Evolutionary conservation across 2,329 filamentous ascomycete species (phyloP).

Genomic region (Ophiognomonia clavigignenti-juglandacearum): DNA sequence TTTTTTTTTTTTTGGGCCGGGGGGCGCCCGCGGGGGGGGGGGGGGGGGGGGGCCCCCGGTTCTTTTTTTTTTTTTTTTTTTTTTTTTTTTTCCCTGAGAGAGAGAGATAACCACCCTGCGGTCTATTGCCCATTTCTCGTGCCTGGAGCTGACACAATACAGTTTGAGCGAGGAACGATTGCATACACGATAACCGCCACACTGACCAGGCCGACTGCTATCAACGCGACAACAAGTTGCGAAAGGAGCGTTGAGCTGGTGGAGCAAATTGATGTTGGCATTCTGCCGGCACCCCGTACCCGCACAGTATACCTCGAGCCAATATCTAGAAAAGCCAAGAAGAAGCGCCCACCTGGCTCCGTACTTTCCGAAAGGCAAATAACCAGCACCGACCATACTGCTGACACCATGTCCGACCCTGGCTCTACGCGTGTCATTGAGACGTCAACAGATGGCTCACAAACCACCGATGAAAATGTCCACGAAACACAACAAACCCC

Average conservation of each 20-base stretch:
- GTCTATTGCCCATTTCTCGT: too few species aligned
- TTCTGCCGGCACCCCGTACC: slow-evolving; percentile 68
- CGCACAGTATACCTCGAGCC: slow-evolving; percentile 84
- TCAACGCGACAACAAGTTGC: slow-evolving; percentile 73
- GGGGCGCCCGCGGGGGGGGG: too few species aligned
- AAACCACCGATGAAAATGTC: slow-evolving; percentile 34
- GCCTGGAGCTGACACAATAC: neutral
- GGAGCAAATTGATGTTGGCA: slow-evolving; percentile 80
- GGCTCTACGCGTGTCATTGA: slow-evolving; percentile 32
- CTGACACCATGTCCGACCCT: slow-evolving; percentile 31
- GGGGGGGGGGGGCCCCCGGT: too few species aligned
- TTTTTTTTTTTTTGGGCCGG: too few species aligned
- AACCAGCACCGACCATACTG: slow-evolving; percentile 29
- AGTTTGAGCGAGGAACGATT: slow-evolving; percentile 95
- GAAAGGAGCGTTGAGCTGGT: slow-evolving; percentile 75
- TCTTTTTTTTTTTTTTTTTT: too few species aligned
- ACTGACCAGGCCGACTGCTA: slow-evolving; percentile 81
- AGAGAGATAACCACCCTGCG: too few species aligned
- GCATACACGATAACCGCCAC: slow-evolving; percentile 89
- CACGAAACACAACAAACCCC: slow-evolving; percentile 31
- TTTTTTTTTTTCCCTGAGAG: too few species aligned
- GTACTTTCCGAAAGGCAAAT: slow-evolving; percentile 27
- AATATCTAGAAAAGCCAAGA: slow-evolving; percentile 65
- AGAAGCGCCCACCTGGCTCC: slow-evolving; percentile 49
- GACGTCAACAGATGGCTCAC: slow-evolving; percentile 35